Conservation (phyloP, 495 filamentous ascomycete genomes). For the Lichina pygmaea region DNA sequence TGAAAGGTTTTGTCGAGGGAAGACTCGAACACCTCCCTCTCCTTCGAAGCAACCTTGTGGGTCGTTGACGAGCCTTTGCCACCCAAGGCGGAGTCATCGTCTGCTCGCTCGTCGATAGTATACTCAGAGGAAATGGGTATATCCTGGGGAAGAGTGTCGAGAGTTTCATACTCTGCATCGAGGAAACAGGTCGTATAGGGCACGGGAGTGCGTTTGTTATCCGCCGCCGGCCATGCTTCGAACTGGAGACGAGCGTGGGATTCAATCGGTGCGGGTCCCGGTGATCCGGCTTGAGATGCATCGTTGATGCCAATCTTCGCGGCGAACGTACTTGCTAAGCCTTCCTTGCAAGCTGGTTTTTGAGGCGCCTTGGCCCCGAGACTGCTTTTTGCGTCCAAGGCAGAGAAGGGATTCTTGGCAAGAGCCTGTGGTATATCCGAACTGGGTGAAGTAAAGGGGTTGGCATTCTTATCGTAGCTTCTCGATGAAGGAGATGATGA, state of each 20-base stretch:
- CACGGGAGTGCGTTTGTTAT: constrained; percentile 25
- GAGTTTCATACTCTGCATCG: constrained; percentile 77
- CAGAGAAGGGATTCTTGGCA: neutral
- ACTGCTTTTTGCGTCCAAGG: neutral
- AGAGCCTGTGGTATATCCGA: neutral
- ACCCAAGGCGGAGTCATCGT: neutral
- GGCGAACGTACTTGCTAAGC: no score
- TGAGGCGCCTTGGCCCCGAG: neutral
- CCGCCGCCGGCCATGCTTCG: constrained; percentile 48
- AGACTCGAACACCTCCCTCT: constrained; percentile 46
- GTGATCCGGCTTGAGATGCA: no score
- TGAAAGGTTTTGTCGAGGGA: constrained; percentile 72
- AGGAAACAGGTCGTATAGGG: constrained; percentile 52
- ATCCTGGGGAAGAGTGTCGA: constrained; percentile 20
- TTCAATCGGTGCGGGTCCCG: no score
- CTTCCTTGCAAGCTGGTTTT: no score
- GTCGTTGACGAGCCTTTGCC: neutral
- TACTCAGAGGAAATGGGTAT: neutral
- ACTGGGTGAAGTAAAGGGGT: neutral
- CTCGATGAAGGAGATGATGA: no score
- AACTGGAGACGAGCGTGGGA: neutral
- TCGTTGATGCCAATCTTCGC: no score
- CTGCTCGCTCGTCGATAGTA: neutral
- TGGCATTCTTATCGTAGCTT: neutral
- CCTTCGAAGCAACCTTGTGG: neutral